phyloP scores from a whole-genome alignment of 108 stramenopile genomes.

The Chaetoceros tenuissimus region DNA sequence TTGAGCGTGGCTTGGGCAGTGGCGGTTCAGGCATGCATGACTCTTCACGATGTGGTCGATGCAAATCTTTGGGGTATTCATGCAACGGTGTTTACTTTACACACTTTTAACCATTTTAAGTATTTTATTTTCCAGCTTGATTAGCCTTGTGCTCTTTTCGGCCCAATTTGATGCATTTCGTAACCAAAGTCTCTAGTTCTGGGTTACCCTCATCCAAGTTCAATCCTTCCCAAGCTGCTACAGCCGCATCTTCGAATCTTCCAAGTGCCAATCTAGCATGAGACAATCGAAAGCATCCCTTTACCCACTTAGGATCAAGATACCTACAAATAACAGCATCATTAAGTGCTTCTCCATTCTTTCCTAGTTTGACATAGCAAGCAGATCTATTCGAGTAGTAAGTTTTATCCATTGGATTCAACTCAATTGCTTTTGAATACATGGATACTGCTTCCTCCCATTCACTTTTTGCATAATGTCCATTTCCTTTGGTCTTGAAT shows the following conservation, averaged over 20 bases:
- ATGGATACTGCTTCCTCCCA: slow-evolving; percentile 28
- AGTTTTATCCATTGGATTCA: slow-evolving; percentile 40
- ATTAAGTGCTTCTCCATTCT: slow-evolving; percentile 5
- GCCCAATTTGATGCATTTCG: slow-evolving; percentile 30
- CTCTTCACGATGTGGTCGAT: too few species aligned
- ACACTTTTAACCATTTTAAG: too few species aligned
- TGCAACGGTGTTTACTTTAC: too few species aligned
- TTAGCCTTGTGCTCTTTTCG: slow-evolving; percentile 15
- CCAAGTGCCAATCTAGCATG: slow-evolving; percentile 45
- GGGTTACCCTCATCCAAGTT: slow-evolving; percentile 31
- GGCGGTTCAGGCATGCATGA: too few species aligned
- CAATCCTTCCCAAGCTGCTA: slow-evolving; percentile 51
- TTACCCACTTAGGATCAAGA: slow-evolving; percentile 52
- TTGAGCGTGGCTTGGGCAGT: too few species aligned
- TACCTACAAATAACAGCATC: slow-evolving; percentile 19
- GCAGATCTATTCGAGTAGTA: slow-evolving; percentile 64
- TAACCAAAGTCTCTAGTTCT: slow-evolving; percentile 33
- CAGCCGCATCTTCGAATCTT: slow-evolving; percentile 39
- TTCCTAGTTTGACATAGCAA: slow-evolving; percentile 11
- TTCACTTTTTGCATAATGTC: slow-evolving; percentile 15
- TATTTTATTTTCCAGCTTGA: not conserved
- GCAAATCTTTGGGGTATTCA: too few species aligned
- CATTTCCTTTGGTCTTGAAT: slow-evolving; percentile 25
- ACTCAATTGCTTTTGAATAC: slow-evolving; percentile 49
- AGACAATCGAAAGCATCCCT: slow-evolving; percentile 53